Conservation (phyloP, 2,329 filamentous ascomycete species). For the Venturia nashicola region DNA sequence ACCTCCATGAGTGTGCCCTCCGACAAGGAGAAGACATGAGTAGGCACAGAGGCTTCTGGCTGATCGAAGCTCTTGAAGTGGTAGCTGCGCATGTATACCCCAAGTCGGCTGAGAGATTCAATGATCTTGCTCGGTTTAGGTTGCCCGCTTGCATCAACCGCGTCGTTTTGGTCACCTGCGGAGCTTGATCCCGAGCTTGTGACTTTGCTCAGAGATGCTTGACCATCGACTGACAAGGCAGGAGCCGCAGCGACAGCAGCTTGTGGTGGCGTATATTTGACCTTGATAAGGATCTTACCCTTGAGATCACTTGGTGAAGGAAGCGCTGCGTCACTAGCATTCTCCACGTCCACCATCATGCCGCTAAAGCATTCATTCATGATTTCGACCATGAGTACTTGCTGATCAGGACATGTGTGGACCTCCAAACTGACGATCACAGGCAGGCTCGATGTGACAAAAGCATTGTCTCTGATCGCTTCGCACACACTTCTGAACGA, state of each 20-base stretch:
- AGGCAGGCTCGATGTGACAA: constrained; percentile 58
- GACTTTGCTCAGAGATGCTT: constrained; percentile 13
- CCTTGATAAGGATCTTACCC: constrained; percentile 57
- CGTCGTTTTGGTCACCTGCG: constrained; percentile 20
- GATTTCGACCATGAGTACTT: constrained; percentile 84
- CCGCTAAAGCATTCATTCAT: constrained; percentile 82
- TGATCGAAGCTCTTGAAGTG: constrained; percentile 64
- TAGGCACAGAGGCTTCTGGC: constrained; percentile 43
- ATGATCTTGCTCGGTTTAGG: constrained; percentile 50
- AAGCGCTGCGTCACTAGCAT: constrained; percentile 41
- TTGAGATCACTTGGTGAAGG: constrained; percentile 54
- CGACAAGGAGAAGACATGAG: constrained; percentile 52
- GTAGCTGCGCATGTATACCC: constrained; percentile 77
- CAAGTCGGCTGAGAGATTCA: constrained; percentile 58
- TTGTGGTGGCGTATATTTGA: constrained; percentile 30
- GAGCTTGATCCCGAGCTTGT: constrained; percentile 24
- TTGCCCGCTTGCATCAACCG: constrained; percentile 16
- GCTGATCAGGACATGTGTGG: constrained; percentile 69
- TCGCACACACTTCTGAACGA: constrained; percentile 78
- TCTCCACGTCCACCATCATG: constrained; percentile 46
- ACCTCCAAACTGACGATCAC: constrained; percentile 90
- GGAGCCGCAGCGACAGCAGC: neutral
- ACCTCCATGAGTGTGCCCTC: constrained; percentile 55
- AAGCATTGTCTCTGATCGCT: constrained; percentile 67
- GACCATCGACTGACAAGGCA: neutral